Evolutionary conservation across 2,329 filamentous ascomycete genomes (phyloP), one percentile per base, ranked within the genome.

Genomic region (Pyrenochaeta sp.): DNA sequence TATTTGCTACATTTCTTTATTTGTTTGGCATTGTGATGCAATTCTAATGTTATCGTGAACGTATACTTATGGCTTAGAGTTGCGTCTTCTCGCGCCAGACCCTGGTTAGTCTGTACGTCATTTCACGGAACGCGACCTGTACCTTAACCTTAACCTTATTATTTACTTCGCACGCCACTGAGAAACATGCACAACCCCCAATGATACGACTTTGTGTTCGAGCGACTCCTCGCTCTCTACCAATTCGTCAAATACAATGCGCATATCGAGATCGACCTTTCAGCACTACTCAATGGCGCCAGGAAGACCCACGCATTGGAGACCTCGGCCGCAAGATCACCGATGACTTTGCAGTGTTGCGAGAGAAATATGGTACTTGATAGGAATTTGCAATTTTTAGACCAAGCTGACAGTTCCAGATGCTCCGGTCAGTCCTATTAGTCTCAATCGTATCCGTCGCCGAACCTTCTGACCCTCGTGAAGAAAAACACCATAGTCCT

Each of bases 301-400:
- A 48, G 40, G 62, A 73, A 40, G 79, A 82, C 53, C 77, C 78
- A 13, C 78, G 77, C 36, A 64, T 82, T 23, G 73, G 75, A 41
- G 72, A 78, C 35, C 61, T 82, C 28, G 82, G 80, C 17, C 75
- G 74, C 35, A 60, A 66, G 32, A 83, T 86, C 53, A 72, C 78
- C 53, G 81, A 87, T 65, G 80, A 87, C 55, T 88, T 82, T 66
- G 83, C 84, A 5, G 72, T 74, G 6, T 72, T 88, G 35, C 75
- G 80, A 34, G 74, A 81, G 10, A 70, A 76, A 43, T 88, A 88
- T 65, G 71, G 82, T 82, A 63, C 17, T n/a, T n/a, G n/a, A n/a
- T n/a, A n/a, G n/a, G n/a, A 1, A 9, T 17, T 18, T 0, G 6
- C 13, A 4, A 32, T 3, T 6, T 11, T 10, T 1, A 17, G 7